These are phyloP conservation scores for Pleoardoris graminearum DNA, from an alignment of 2,329 filamentous ascomycete genomes.

Conservation along the genomic window DNA sequence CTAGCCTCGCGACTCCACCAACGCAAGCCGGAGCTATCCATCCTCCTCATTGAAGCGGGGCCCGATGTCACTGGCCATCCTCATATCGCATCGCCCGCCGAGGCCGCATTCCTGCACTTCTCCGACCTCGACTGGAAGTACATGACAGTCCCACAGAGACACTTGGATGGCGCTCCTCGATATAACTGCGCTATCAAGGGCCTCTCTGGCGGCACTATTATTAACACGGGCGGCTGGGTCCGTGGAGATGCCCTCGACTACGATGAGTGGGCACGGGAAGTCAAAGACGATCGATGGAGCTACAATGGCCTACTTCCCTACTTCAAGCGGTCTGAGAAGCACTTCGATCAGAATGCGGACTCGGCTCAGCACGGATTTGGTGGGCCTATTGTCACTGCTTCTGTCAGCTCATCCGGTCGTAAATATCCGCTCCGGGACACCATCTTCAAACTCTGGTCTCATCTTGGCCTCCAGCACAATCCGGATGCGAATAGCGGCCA, in stretches of 20 bases:
- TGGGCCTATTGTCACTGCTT: slow-evolving; percentile 27
- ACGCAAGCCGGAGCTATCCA: slow-evolving; percentile 16
- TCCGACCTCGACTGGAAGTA: slow-evolving; percentile 41
- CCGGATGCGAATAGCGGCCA: slow-evolving; percentile 26
- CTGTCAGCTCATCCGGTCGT: slow-evolving; percentile 21
- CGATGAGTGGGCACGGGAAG: slow-evolving; percentile 30
- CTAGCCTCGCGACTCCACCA: slow-evolving; percentile 37
- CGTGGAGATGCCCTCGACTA: slow-evolving; percentile 33
- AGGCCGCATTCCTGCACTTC: slow-evolving; percentile 25
- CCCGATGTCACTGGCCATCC: slow-evolving; percentile 24
- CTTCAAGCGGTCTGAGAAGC: slow-evolving; percentile 30
- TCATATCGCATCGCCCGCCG: slow-evolving; percentile 17
- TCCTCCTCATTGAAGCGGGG: slow-evolving; percentile 41
- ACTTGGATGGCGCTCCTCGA: slow-evolving; percentile 27
- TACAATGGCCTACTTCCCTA: slow-evolving; percentile 34
- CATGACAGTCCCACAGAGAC: slow-evolving; percentile 34
- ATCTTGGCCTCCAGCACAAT: slow-evolving; percentile 14
- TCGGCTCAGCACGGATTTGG: slow-evolving; percentile 28
- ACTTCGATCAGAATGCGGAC: slow-evolving; percentile 26
- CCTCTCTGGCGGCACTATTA: slow-evolving; percentile 32
- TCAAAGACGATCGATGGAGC: slow-evolving; percentile 31
- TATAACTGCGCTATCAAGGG: slow-evolving; percentile 37
- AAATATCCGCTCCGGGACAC: slow-evolving; percentile 23
- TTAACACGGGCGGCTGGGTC: slow-evolving; percentile 34
- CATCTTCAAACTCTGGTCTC: slow-evolving; percentile 19